Evolutionary conservation across 179 eudicot genomes (phyloP).

Genomic region (Drosera spatulata): DNA sequence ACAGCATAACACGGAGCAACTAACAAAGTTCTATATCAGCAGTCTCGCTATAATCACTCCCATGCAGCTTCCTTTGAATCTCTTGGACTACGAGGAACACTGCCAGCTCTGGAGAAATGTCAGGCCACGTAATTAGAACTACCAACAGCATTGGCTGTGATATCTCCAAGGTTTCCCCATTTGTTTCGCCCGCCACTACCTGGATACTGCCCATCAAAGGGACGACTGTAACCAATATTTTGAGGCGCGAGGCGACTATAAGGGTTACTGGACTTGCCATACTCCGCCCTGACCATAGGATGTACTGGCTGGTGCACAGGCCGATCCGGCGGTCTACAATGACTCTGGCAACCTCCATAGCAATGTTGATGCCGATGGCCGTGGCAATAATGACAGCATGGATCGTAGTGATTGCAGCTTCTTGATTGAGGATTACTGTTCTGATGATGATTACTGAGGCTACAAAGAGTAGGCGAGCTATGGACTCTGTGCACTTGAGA

Average conservation of each 20-base stretch:
- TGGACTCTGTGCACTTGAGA: slow-evolving; percentile 29
- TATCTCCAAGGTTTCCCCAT: slow-evolving; percentile 26
- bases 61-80: too few relatives aligned
- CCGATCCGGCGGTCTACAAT: slow-evolving; percentile 8
- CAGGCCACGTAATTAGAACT: neutral
- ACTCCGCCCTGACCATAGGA: slow-evolving; percentile 2
- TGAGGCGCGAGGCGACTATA: too few relatives aligned
- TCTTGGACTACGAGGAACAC: neutral
- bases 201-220: slow-evolving; percentile 10
- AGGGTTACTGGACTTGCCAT: neutral
- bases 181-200: slow-evolving; percentile 26
- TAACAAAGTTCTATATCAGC: too few relatives aligned
- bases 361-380: slow-evolving; percentile 11
- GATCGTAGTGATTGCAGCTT: neutral
- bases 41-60: too few relatives aligned
- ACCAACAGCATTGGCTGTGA: slow-evolving; percentile 5
- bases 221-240: slow-evolving; percentile 6
- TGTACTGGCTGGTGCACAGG: slow-evolving; percentile 3
- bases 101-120: slow-evolving; percentile 1
- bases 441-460: neutral
- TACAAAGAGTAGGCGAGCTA: slow-evolving; percentile 50
- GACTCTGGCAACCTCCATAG: slow-evolving; percentile 6
- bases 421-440: neutral
- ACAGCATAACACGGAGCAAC: too few relatives aligned
- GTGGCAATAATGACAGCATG: slow-evolving; percentile 1